These are phyloP conservation scores for Cryptosporidium tyzzeri DNA, from an alignment of 169 alveolate genomes.

Conservation along the genomic window DNA sequence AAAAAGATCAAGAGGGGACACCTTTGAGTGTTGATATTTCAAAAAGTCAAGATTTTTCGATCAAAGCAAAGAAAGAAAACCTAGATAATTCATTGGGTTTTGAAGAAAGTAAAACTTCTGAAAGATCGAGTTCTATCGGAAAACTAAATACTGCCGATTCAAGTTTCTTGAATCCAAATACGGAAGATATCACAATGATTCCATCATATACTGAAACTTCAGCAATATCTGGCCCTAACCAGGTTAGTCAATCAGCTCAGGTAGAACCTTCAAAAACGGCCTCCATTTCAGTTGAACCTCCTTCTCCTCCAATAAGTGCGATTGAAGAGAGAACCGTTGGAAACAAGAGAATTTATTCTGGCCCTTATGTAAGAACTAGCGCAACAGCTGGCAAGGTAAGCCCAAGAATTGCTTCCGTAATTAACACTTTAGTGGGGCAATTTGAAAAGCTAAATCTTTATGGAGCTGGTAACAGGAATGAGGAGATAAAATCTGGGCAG, in stretches of 20 bases:
- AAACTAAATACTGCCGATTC: neutral
- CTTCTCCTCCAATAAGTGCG: slow-evolving; percentile 48
- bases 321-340: slow-evolving; percentile 57
- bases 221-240: neutral
- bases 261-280: neutral
- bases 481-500: neutral
- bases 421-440: slow-evolving; percentile 40
- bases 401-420: slow-evolving; percentile 71
- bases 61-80: neutral
- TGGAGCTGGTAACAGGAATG: slow-evolving; percentile 38
- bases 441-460: slow-evolving; percentile 45
- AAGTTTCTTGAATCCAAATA: slow-evolving; percentile 33
- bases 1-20: neutral
- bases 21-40: slow-evolving; percentile 5
- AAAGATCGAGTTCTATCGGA: neutral
- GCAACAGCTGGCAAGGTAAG: slow-evolving; percentile 65
- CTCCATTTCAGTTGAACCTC: slow-evolving; percentile 49
- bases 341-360: slow-evolving; percentile 51
- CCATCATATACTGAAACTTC: neutral
- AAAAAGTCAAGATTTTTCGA: neutral
- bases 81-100: neutral
- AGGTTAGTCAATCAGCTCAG: neutral
- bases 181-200: slow-evolving; percentile 15
- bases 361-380: slow-evolving; percentile 54
- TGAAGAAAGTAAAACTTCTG: slow-evolving; percentile 1